These are phyloP conservation scores for Tricholoma bakamatsutake DNA, from an alignment of 768 basidiomycete genomes.

Conservation along the genomic window DNA sequence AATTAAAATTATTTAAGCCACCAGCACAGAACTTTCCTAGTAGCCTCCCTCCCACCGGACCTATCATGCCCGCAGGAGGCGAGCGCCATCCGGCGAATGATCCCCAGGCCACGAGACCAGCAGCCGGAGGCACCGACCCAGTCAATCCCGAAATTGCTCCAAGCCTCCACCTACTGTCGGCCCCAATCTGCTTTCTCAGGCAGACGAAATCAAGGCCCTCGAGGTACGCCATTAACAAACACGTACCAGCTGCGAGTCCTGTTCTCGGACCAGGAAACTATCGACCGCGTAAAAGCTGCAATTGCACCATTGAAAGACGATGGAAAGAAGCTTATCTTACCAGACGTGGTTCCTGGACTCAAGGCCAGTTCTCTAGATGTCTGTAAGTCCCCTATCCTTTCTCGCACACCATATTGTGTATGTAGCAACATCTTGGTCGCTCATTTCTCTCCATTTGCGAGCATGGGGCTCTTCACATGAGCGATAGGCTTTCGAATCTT, in stretches of 20 bases:
- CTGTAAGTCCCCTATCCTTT: neutral
- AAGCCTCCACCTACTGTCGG: neutral
- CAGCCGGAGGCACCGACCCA: neutral
- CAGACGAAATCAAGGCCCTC: neutral
- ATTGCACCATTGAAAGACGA: neutral
- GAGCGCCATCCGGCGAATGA: neutral
- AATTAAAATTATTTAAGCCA: too few species aligned
- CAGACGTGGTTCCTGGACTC: neutral
- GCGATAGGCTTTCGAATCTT: neutral
- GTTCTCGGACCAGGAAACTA: too few species aligned
- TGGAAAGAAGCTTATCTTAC: neutral
- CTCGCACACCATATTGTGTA: neutral
- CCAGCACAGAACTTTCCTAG: conserved; percentile 1
- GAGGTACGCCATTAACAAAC: neutral
- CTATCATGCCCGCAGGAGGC: neutral
- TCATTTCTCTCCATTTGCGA: neutral
- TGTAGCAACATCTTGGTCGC: neutral
- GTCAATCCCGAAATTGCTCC: neutral
- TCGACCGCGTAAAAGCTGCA: too few species aligned
- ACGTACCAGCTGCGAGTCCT: too few species aligned
- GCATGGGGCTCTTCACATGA: neutral
- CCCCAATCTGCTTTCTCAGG: neutral
- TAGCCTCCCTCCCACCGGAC: neutral
- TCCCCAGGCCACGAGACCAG: neutral
- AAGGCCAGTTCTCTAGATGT: neutral